These are phyloP conservation scores for Tetradesmus obliquus DNA, from an alignment of 139 green algal species.

Conservation along the genomic window DNA sequence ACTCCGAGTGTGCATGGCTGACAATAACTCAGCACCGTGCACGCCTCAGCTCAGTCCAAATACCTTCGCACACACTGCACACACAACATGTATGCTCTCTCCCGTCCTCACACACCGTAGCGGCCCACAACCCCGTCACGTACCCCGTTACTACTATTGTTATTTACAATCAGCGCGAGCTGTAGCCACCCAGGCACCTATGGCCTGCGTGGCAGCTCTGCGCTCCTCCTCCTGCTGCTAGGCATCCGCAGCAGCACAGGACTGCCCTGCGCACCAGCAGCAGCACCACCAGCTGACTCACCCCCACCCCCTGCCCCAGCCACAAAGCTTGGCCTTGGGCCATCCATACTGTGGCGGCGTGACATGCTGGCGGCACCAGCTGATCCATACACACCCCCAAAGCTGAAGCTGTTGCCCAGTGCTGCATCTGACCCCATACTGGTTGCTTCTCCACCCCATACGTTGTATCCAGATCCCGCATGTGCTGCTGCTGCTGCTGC, in stretches of 20 bases:
- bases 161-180: no score
- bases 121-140: no score
- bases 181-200: not conserved
- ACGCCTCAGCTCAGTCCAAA: no score
- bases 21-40: no score
- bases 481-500: not conserved
- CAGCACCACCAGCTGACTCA: not conserved
- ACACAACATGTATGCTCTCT: no score
- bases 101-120: no score
- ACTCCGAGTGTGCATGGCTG: no score
- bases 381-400: not conserved
- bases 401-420: not conserved
- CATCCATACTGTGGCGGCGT: not conserved
- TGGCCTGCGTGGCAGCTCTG: not conserved
- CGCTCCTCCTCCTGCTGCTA: conserved; percentile 13
- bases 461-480: not conserved
- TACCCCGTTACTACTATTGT: no score
- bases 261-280: not conserved
- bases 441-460: not conserved
- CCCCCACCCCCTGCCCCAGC: not conserved
- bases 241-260: conserved; percentile 31
- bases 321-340: not conserved
- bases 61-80: no score
- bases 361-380: not conserved
- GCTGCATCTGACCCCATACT: not conserved